Conservation (phyloP, 371 early-diverging fungal species). For the Mortierella sp. region DNA sequence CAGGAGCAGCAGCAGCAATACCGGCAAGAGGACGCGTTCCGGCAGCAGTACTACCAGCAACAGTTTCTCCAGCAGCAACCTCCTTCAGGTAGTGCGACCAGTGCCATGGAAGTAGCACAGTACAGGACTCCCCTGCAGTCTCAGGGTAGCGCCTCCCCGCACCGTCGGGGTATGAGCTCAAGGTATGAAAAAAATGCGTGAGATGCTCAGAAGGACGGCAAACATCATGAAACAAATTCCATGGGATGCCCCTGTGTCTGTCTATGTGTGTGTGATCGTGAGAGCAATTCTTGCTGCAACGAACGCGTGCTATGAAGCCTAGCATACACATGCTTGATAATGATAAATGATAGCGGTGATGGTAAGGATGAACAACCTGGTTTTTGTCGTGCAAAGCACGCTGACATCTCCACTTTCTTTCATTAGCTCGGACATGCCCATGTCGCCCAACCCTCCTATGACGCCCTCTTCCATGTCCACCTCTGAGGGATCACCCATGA, state of each 20-base stretch:
- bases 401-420: too few species aligned
- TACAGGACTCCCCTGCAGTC: constrained; percentile 14
- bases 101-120: constrained; percentile 15
- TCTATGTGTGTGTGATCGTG: too few species aligned
- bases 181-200: constrained; percentile 16
- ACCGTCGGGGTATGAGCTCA: constrained; percentile 38
- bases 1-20: constrained; percentile 39
- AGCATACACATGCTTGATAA: too few species aligned
- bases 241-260: too few species aligned
- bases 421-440: constrained; percentile 40
- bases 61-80: constrained; percentile 42
- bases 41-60: constrained; percentile 48
- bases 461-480: constrained; percentile 47
- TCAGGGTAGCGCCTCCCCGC: constrained; percentile 46
- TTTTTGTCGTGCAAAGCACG: too few species aligned
- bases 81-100: background rate
- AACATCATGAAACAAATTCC: too few species aligned
- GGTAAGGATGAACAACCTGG: too few species aligned
- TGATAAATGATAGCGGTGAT: too few species aligned
- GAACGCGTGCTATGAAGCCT: too few species aligned
- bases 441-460: constrained; percentile 48
- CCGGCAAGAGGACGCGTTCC: constrained; percentile 45
- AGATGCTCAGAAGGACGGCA: too few species aligned
- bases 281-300: too few species aligned
- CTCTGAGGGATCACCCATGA: constrained; percentile 46